Evolutionary conservation across 2,329 filamentous ascomycete genomes (phyloP).

Genomic region (Alternaria consortialis): DNA sequence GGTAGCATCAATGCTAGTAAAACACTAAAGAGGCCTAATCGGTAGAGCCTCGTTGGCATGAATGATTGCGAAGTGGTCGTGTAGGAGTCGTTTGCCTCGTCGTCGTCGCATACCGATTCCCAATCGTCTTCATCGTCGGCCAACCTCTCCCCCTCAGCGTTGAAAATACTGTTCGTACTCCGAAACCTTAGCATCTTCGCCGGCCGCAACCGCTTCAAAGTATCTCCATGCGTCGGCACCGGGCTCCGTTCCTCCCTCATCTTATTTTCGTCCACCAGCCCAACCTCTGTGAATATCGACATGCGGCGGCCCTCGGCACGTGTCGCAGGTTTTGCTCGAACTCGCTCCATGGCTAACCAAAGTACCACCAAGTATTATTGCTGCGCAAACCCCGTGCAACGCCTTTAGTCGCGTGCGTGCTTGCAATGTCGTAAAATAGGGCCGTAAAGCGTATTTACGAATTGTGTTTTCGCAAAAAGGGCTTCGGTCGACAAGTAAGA

Average conservation of each 20-base stretch:
- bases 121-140: conserved; percentile 33
- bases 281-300: conserved; percentile 50
- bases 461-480: conserved; percentile 1
- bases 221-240: conserved; percentile 33
- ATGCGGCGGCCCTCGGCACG: conserved; percentile 33
- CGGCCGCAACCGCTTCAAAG: conserved; percentile 35
- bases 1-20: conserved; percentile 47
- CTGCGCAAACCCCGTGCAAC: background rate
- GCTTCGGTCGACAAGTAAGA: background rate
- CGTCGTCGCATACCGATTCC: conserved; percentile 41
- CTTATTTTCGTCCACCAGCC: conserved; percentile 46
- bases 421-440: conserved; percentile 2
- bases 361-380: background rate
- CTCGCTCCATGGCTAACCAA: conserved; percentile 36
- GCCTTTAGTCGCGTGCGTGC: conserved; percentile 19
- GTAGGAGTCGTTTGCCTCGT: conserved; percentile 24
- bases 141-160: conserved; percentile 13
- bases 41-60: conserved; percentile 36
- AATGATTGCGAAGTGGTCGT: conserved; percentile 11
- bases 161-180: conserved; percentile 42
- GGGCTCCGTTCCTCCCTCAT: conserved; percentile 42
- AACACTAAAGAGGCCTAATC: conserved; percentile 40
- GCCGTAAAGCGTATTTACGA: conserved; percentile 1
- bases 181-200: conserved; percentile 44
- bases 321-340: conserved; percentile 36